A percentile compares a stretch with the other conserved stretches of the same genome.
phyloP scores from a whole-genome alignment of 1,284 basidiomycete genomes.

The Apiotrichum mycotoxinovorans region DNA sequence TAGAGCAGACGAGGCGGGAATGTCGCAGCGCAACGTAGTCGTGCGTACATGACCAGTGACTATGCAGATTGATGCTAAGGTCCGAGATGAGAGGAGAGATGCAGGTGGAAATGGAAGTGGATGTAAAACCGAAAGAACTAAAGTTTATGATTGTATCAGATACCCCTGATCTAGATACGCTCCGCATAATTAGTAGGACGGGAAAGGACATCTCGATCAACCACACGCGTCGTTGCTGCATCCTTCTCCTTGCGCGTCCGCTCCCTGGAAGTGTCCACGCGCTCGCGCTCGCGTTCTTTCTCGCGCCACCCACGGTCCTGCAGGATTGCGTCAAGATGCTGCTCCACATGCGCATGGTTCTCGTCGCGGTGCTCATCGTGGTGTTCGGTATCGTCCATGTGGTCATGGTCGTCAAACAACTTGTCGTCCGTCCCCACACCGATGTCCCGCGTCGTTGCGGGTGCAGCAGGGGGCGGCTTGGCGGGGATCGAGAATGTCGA shows the following conservation, averaged over 20 bases:
- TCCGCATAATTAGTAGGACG: too few species aligned
- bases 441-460: slow-evolving; percentile 21
- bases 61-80: slow-evolving; percentile 1
- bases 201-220: too few species aligned
- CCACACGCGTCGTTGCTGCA: too few species aligned
- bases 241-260: too few species aligned
- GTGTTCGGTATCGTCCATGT: not conserved
- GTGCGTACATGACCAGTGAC: slow-evolving; percentile 1
- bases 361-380: slow-evolving; percentile 4
- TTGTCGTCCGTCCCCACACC: slow-evolving; percentile 31
- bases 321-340: slow-evolving; percentile 6
- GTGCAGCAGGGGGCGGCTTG: slow-evolving; percentile 5
- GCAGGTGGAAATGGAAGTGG: not conserved
- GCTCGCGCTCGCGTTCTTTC: not conserved
- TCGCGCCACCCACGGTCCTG: not conserved
- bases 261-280: too few species aligned
- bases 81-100: not conserved
- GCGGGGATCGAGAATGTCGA: slow-evolving; percentile 10
- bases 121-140: not conserved
- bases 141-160: not conserved
- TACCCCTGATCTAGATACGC: not conserved
- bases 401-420: slow-evolving; percentile 5
- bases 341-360: not conserved
- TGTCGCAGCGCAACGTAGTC: not conserved
- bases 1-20: not conserved